Percentiles rank a stretch among this genome's conserved stretches.
phyloP scores from a whole-genome alignment of 192 early-diverging fungal species.

The Mortierella claussenii region DNA sequence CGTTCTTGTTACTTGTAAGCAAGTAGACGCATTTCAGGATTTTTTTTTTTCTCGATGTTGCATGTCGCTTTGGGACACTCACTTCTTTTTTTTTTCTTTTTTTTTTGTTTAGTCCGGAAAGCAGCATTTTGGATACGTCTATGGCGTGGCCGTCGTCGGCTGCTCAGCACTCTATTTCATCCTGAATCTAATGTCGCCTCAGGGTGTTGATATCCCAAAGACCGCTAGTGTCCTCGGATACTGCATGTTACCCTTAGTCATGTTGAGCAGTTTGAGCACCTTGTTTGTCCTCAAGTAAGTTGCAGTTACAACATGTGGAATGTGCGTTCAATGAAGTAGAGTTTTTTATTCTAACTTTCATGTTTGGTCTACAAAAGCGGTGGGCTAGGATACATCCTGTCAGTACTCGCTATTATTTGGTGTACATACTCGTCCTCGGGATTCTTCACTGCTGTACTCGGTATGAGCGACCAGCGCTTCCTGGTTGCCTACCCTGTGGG shows the following conservation, averaged over 20 bases:
- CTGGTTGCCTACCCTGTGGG: conserved; percentile 95
- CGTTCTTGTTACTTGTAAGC: conserved; percentile 83
- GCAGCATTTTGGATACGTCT: conserved; percentile 97
- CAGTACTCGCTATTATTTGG: conserved; percentile 85
- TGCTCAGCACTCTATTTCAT: conserved; percentile 87
- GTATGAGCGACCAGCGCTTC: conserved; percentile 92
- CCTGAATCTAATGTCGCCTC: conserved; percentile 93
- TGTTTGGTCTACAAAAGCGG: conserved; percentile 48
- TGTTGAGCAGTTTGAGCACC: conserved; percentile 82
- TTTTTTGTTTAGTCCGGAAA: conserved; percentile 77
- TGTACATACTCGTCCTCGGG: conserved; percentile 93
- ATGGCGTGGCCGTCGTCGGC: conserved; percentile 92
- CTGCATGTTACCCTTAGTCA: conserved; percentile 94
- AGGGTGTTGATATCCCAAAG: conserved; percentile 85
- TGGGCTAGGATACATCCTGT: conserved; percentile 68
- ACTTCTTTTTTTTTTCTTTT: background rate
- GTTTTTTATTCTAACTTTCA: background rate
- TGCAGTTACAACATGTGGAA: background rate
- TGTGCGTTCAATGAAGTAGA: background rate
- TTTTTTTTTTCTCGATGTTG: background rate
- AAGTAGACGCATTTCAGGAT: background rate
- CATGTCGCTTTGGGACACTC: background rate
- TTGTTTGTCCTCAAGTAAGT: conserved; percentile 75
- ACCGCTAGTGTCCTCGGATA: conserved; percentile 97
- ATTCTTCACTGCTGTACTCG: conserved; percentile 94